These are phyloP conservation scores for Tylopilus sp. DNA, from an alignment of 1,284 basidiomycete genomes.

Conservation along the genomic window DNA sequence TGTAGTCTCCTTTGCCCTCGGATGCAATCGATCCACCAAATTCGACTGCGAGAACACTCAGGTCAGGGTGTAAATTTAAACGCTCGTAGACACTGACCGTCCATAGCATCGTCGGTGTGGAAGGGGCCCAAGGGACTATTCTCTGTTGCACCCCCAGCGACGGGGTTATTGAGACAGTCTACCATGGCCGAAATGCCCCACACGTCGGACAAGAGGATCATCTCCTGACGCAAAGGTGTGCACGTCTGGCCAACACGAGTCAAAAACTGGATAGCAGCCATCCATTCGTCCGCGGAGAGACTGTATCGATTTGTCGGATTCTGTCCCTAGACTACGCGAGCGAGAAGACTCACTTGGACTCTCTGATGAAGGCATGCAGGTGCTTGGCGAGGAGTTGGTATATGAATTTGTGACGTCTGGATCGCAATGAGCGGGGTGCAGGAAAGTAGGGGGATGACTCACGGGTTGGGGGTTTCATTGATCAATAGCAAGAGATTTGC, in stretches of 20 bases:
- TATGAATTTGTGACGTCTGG: constrained; percentile 45
- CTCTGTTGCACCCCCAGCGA: constrained; percentile 62
- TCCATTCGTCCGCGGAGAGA: constrained; percentile 84
- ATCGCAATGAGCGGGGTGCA: constrained; percentile 3
- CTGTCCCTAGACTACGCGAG: neutral
- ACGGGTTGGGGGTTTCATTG: constrained; percentile 43
- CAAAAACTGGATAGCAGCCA: constrained; percentile 72
- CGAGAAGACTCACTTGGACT: constrained; percentile 47
- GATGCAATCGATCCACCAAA: constrained; percentile 67
- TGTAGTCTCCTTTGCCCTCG: constrained; percentile 78
- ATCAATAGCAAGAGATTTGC: constrained; percentile 50
- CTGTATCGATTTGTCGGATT: constrained; percentile 19
- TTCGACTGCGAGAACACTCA: constrained; percentile 39
- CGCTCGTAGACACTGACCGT: constrained; percentile 46
- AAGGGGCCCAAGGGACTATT: constrained; percentile 83
- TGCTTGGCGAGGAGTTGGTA: constrained; percentile 53
- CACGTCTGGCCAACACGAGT: constrained; percentile 72
- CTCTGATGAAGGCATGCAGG: constrained; percentile 68
- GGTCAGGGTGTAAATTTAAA: neutral
- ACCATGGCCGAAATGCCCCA: constrained; percentile 78
- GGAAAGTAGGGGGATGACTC: constrained; percentile 14
- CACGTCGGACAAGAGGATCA: constrained; percentile 78
- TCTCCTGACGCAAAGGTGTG: constrained; percentile 74
- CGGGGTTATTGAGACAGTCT: constrained; percentile 74
- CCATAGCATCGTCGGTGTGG: constrained; percentile 75